Evolutionary conservation across 1,284 basidiomycete species (phyloP), one percentile per base, ranked within the genome.

Genomic region (Cryptococcus floricola): DNA sequence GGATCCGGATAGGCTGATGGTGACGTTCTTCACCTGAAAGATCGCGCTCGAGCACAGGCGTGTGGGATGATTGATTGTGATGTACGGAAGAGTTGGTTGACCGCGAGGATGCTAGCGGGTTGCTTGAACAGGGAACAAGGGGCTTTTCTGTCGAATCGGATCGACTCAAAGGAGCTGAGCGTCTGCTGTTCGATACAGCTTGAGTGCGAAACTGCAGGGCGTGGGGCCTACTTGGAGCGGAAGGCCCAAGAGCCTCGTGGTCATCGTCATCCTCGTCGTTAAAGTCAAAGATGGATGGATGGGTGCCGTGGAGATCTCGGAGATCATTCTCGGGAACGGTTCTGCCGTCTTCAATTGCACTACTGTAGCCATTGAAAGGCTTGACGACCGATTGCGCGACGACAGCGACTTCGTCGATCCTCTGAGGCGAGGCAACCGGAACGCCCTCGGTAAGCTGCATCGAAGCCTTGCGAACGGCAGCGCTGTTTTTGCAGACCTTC

Each of bases 401-500:
- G 4, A 47, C 34, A 27, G 56, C 47, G 54, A 2, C 45, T 37
- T 43, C 41, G 27, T 28, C n/a, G 10, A 48, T 49, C 18, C 28
- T 37, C 43, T 16, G 43, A 37, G n/a, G 39, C 2, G 70, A 73
- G 1, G 67, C 62, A 2, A 68, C 46, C 2, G 59, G 57, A 27
- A 65, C 56, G 1, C 65, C 65, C 31, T 69, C 70, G n/a, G 59
- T 64, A 12, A 74, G 47, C 8, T 52, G 57, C 16, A 52, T 46
- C 2, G 64, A 52, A 0, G 65, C 55, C 9, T 54, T 45, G 9
- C 47, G 47, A 7, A 74, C 72, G 8, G 60, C 57, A 0, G 46
- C 51, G 5, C 54, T 53, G 47, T 69, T 66, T 38, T 61, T 53
- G 46, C 72, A 74, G 7, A 69, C 59, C 71, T 73, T 52, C 5